A percentile compares a stretch with the other conserved stretches of the same genome.
Evolutionary conservation across 2,329 filamentous ascomycete genomes (phyloP).

Genomic region (Plectosphaerella sp.): DNA sequence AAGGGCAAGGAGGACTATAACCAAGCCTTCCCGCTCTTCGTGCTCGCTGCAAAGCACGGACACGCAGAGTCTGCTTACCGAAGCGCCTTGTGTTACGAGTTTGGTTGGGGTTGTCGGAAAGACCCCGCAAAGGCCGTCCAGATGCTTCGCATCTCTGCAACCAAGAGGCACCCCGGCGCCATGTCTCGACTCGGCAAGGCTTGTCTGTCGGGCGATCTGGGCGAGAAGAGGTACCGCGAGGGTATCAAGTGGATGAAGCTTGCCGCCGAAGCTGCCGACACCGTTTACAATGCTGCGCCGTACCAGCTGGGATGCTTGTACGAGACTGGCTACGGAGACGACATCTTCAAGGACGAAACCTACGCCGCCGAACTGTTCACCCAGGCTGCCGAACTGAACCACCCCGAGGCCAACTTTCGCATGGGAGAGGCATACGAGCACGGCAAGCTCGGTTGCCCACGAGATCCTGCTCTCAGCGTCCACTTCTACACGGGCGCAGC

Average conservation of each 20-base stretch:
- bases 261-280: conserved; percentile 81
- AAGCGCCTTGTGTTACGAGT: conserved; percentile 92
- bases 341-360: conserved; percentile 83
- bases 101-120: conserved; percentile 91
- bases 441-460: conserved; percentile 79
- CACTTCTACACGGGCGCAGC: conserved; percentile 97
- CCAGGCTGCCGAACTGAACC: conserved; percentile 86
- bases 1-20: conserved; percentile 92
- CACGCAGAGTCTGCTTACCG: conserved; percentile 96
- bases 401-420: conserved; percentile 78
- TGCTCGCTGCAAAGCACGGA: conserved; percentile 91
- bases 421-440: conserved; percentile 98
- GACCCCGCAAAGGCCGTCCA: conserved; percentile 90
- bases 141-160: conserved; percentile 84
- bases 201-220: conserved; percentile 84
- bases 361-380: conserved; percentile 95
- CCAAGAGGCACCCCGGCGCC: conserved; percentile 91
- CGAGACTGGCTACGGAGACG: conserved; percentile 88
- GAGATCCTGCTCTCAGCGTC: conserved; percentile 87
- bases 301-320: conserved; percentile 88
- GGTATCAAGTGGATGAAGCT: conserved; percentile 96
- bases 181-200: conserved; percentile 90
- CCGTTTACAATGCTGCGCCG: conserved; percentile 87
- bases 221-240: conserved; percentile 80
- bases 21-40: conserved; percentile 86